Evolutionary conservation across 768 basidiomycete genomes (phyloP), one percentile per base, ranked within the genome.

Genomic region (Russula emetica): DNA sequence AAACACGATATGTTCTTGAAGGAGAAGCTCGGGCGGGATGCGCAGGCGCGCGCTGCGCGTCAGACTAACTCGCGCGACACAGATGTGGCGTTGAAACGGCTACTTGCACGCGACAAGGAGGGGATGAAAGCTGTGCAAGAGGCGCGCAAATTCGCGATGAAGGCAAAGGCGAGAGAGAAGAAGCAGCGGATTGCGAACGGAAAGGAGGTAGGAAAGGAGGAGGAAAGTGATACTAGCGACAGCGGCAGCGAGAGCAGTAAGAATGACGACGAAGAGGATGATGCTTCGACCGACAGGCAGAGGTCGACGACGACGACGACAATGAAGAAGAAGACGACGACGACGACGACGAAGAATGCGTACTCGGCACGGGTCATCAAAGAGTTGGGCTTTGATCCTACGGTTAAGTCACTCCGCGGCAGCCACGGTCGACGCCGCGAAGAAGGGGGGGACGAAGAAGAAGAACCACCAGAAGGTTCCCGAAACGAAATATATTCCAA

Each of bases 301-400:
- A 28, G 24, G 13, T 24, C 13, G 26, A 44, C 24, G 68, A 69
- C 13, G 34, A 42, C 18, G 49, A 38, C 14, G 36, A 14, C 2
- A 24, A 20, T 8, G 34, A 30, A 57, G 50, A 68, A 67, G 55
- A 83, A 80, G 70, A 77, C 18, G 49, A 38, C 14, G 36, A 14
- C 2, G 32, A 20, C 14, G 34, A 30, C 58, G 50, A 68, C 68
- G 55, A 83, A 80, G 70, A 77, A 74, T 51, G 80, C 83, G 2
- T 93, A 87, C 72, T 85, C 86, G 44, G 84, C 86, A 0, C 77
- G 78, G 55, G 73, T 88, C 26, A 83, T 94, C 70, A 86, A 86
- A 70, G 78, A 81, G 5, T 77, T 94, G 3, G 92, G 92, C 2
- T 94, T 93, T 63, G 89, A 94, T 74, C 92, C 92, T 28, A 83